Evolutionary conservation across 768 basidiomycete species (phyloP).

Genomic region (Amanita phalloides): DNA sequence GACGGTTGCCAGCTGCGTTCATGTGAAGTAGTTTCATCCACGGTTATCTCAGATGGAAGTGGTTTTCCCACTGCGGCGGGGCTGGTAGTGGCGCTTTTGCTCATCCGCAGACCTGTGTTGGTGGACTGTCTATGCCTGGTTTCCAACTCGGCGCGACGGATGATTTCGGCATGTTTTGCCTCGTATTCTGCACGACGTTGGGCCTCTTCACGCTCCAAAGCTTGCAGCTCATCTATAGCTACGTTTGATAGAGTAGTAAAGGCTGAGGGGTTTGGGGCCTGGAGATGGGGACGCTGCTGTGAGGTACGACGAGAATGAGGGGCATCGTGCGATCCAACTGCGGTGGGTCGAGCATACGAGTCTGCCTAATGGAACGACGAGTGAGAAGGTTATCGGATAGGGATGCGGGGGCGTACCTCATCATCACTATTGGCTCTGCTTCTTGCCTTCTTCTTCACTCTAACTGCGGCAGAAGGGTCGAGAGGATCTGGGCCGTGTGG

Average conservation of each 20-base stretch:
- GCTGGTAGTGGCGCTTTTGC: slow-evolving; percentile 62
- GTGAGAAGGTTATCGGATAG: slow-evolving; percentile 7
- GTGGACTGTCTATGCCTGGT: slow-evolving; percentile 31
- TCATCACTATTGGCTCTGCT: slow-evolving; percentile 76
- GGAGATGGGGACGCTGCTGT: slow-evolving; percentile 11
- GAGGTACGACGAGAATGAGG: slow-evolving; percentile 25
- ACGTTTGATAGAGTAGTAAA: slow-evolving; percentile 63
- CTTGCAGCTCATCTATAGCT: slow-evolving; percentile 84
- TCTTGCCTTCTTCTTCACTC: slow-evolving; percentile 67
- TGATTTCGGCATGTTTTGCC: slow-evolving; percentile 56
- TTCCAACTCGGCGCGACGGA: slow-evolving; percentile 65
- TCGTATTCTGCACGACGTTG: slow-evolving; percentile 82
- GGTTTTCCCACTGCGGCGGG: slow-evolving; percentile 29
- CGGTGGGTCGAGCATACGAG: slow-evolving; percentile 49
- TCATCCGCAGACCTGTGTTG: slow-evolving; percentile 20
- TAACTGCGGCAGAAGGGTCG: slow-evolving; percentile 14
- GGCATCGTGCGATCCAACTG: slow-evolving; percentile 32
- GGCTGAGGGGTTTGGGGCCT: slow-evolving; percentile 27
- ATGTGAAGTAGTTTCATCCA: slow-evolving; percentile 28
- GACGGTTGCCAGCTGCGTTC: slow-evolving; percentile 22
- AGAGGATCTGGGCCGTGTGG: slow-evolving; percentile 2
- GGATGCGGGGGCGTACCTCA: slow-evolving; percentile 45
- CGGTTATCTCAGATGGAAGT: slow-evolving; percentile 13
- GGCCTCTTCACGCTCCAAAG: slow-evolving; percentile 81
- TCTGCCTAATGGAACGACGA: slow-evolving; percentile 26